Evolutionary conservation across 768 basidiomycete species (phyloP).

Genomic region (Leucosporidium scottii): DNA sequence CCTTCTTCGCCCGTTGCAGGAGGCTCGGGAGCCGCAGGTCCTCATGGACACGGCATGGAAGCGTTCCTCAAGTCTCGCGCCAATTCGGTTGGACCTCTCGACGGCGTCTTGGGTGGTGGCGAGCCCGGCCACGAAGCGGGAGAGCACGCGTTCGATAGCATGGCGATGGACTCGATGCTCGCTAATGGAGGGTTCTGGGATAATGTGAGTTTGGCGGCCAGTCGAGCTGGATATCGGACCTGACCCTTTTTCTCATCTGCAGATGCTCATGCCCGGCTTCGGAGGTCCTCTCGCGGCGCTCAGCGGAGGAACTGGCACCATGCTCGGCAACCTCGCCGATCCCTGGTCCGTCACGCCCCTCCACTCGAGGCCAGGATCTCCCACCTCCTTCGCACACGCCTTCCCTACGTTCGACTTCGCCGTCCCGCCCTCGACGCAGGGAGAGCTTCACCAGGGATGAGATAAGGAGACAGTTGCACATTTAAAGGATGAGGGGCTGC

Average conservation of each 20-base stretch:
- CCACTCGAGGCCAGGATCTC: constrained; percentile 20
- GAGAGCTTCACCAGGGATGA: no score
- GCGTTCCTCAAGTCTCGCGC: constrained; percentile 23
- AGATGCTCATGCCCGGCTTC: constrained; percentile 13
- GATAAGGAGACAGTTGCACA: no score
- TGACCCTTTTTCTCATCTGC: not conserved
- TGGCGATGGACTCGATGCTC: constrained; percentile 28
- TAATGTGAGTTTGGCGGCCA: not conserved
- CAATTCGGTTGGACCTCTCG: constrained; percentile 10
- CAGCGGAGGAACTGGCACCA: constrained; percentile 23
- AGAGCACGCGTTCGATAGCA: constrained; percentile 14
- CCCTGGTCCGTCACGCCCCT: constrained; percentile 27
- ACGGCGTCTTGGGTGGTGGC: not conserved
- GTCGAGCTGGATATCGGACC: not conserved
- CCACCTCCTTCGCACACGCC: not conserved
- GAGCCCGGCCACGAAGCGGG: constrained; percentile 7
- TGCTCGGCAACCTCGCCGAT: constrained; percentile 9
- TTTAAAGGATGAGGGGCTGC: no score
- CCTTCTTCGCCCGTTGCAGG: constrained; percentile 17
- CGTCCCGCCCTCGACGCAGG: not conserved
- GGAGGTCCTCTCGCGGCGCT: constrained; percentile 18
- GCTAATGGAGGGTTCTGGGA: constrained; percentile 27
- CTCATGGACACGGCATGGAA: constrained; percentile 9
- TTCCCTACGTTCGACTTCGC: constrained; percentile 1
- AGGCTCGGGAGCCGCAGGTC: not conserved